phyloP scores from a whole-genome alignment of 192 early-diverging fungal species.

The Coemansia sp. region DNA sequence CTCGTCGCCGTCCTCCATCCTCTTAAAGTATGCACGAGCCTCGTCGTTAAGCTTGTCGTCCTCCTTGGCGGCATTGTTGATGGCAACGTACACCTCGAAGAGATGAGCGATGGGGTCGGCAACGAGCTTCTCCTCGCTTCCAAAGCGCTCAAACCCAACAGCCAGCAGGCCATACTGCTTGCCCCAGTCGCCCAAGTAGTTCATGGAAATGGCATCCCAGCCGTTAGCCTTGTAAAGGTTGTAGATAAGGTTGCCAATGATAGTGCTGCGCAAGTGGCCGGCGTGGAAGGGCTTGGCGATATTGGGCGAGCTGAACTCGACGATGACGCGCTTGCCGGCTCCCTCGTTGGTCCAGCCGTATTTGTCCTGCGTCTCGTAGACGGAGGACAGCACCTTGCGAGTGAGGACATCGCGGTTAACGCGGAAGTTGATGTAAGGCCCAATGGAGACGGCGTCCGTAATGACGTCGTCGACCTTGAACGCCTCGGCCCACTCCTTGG shows the following conservation, averaged over 20 bases:
- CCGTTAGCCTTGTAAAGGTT: constrained; percentile 86
- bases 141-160: constrained; percentile 83
- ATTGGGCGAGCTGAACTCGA: constrained; percentile 97
- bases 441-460: constrained; percentile 56
- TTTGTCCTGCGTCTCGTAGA: constrained; percentile 56
- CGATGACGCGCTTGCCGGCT: constrained; percentile 75
- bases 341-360: constrained; percentile 72
- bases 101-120: constrained; percentile 89
- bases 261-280: constrained; percentile 96
- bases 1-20: constrained; percentile 94
- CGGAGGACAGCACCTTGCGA: constrained; percentile 59
- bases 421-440: constrained; percentile 80
- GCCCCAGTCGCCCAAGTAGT: constrained; percentile 99
- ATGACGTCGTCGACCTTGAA: constrained; percentile 66
- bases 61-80: constrained; percentile 76
- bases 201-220: constrained; percentile 90
- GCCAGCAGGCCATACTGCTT: constrained; percentile 98
- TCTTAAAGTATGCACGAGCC: constrained; percentile 90
- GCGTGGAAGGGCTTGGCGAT: constrained; percentile 99
- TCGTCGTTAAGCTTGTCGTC: constrained; percentile 74
- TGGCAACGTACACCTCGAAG: constrained; percentile 90
- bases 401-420: constrained; percentile 62
- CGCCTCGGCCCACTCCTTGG: constrained; percentile 65
- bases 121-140: constrained; percentile 76
- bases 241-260: constrained; percentile 93